Percentiles rank a stretch among this genome's conserved stretches.
phyloP scores from a whole-genome alignment of 2,329 filamentous ascomycete genomes.

The Cladosporium colombiae region DNA sequence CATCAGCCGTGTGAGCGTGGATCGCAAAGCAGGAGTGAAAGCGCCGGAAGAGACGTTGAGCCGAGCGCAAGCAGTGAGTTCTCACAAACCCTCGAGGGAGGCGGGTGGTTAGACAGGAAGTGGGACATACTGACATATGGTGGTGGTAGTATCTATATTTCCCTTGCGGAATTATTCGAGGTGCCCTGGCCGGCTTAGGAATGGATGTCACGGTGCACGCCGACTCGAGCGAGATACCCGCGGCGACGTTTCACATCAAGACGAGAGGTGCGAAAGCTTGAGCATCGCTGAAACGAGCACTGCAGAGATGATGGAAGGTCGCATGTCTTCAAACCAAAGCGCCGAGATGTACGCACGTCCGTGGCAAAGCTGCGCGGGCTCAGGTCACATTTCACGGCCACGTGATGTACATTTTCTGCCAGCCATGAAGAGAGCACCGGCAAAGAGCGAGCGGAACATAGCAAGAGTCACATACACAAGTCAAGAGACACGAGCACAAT shows the following conservation, averaged over 20 bases:
- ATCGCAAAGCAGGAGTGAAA: conserved; percentile 43
- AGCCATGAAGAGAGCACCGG: neutral
- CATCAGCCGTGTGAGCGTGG: conserved; percentile 84
- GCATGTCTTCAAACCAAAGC: neutral
- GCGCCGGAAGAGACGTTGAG: conserved; percentile 53
- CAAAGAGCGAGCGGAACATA: neutral
- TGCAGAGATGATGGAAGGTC: neutral
- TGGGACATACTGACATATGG: neutral
- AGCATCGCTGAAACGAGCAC: conserved; percentile 25
- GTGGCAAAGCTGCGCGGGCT: neutral
- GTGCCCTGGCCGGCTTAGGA: conserved; percentile 87
- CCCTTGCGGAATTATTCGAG: conserved; percentile 87
- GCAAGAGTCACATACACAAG: neutral
- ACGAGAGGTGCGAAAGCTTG: conserved; percentile 69
- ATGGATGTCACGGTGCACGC: conserved; percentile 90
- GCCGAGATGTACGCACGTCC: neutral
- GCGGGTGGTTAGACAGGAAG: neutral
- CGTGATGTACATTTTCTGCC: neutral
- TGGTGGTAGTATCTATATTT: conserved; percentile 80
- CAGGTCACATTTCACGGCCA: too few species aligned
- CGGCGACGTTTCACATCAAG: conserved; percentile 94
- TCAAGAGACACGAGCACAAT: neutral
- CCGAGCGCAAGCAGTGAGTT: conserved; percentile 74
- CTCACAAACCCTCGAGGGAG: neutral
- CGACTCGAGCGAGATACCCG: conserved; percentile 82